Evolutionary conservation across 2,329 filamentous ascomycete species (phyloP), one percentile per base, ranked within the genome.

Genomic region (Aspergillus tubingensis): DNA sequence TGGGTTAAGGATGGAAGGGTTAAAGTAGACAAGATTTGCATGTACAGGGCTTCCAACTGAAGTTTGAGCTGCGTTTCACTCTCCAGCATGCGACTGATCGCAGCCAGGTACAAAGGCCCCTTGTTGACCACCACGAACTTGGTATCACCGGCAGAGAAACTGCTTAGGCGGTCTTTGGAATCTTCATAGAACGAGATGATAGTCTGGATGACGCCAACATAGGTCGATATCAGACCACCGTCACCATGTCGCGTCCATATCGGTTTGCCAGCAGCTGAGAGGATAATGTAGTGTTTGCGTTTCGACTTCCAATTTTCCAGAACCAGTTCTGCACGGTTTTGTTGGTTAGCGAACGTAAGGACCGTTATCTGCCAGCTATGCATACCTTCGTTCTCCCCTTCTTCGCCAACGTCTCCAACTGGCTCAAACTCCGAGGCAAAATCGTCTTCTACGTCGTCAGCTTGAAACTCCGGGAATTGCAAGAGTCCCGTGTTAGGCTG

Each of bases 171-270:
- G 72, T 96, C 91, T 58, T 90, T 85, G 8, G 89, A 85, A 49
- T 88, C 88, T 73, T 96, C 90, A 72, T 96, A 98, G 74, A 97
- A 97, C 1, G 95, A 98, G 63, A 99, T 96, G 68, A 99, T 94
- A 47, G 95, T 99, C 74, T 98, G 95, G 2, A 97, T 89, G 17
- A 99, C 89, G 43, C 95, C 95, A 74, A 98, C 94, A 69, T 95
- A 97, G 54, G 91, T 90, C 69, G 96, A 96, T 72, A 98, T 92
- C 47, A 98, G 81, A 57, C 89, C 88, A 66, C 96, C 85, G 68
- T 97, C 92, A 43, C 96, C 95, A 73, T 99, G 94, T 52, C 96
- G 86, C 71, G 92, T 98, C 83, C 94, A 99, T 52, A 99, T 96
- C 10, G 95, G 96, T 75, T 99, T 99, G 19, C 95, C 95, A 8